Percentiles rank a stretch among this genome's conserved stretches.
phyloP scores from a whole-genome alignment of 192 early-diverging fungal genomes.

The Chytriomyces sp. region DNA sequence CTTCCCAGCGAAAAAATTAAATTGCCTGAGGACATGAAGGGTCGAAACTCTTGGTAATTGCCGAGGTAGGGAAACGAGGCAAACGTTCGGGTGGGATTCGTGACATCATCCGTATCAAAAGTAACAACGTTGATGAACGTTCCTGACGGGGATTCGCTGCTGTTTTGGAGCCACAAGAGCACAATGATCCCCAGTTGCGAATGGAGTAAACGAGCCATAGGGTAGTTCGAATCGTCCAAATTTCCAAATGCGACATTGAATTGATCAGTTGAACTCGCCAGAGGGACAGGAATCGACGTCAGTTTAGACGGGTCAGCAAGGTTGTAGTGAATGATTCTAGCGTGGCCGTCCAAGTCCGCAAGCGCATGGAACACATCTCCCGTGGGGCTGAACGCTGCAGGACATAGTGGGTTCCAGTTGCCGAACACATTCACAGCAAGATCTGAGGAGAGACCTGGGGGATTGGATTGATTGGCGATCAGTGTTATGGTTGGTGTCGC shows the following conservation, averaged over 20 bases:
- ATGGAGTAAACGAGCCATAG: background rate
- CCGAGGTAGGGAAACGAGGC: background rate
- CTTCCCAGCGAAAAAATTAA: slow-evolving; percentile 9
- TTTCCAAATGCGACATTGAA: background rate
- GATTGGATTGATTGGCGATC: too few species aligned
- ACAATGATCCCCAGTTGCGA: background rate
- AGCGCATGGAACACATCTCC: slow-evolving; percentile 21
- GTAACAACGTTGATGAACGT: background rate
- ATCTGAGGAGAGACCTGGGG: slow-evolving; percentile 1
- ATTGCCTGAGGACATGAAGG: background rate
- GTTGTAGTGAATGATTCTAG: background rate
- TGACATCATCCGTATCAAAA: slow-evolving; percentile 1
- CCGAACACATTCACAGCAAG: background rate
- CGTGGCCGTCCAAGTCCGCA: background rate
- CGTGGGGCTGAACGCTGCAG: background rate
- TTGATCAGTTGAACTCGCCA: too few species aligned
- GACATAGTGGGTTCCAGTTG: slow-evolving; percentile 8
- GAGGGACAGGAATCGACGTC: background rate
- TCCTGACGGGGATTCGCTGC: background rate
- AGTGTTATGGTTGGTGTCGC: too few species aligned
- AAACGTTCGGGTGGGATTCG: background rate
- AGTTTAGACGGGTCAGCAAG: background rate
- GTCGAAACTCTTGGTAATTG: slow-evolving; percentile 17
- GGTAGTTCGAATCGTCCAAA: background rate
- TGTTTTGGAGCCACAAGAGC: slow-evolving; percentile 4